Percentiles rank a stretch among this genome's conserved stretches.
Conservation (phyloP, 495 filamentous ascomycete species). For the Haplographium delicatum region DNA sequence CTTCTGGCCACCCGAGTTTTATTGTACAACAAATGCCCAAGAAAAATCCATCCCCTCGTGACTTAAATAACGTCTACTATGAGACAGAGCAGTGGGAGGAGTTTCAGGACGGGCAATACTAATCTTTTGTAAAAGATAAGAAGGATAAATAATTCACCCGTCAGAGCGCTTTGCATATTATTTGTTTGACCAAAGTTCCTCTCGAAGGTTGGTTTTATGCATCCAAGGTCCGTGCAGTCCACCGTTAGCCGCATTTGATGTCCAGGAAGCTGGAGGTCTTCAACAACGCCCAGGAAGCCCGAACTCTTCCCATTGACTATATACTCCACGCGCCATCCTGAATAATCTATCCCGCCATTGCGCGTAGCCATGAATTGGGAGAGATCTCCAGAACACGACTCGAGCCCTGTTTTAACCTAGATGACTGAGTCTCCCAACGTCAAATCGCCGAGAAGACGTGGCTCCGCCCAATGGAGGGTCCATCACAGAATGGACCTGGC, state of each 20-base stretch:
- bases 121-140: no score
- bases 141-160: no score
- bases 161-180: not conserved
- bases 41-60: no score
- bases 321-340: not conserved
- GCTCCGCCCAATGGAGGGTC: constrained; percentile 28
- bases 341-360: not conserved
- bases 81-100: no score
- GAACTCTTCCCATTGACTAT: not conserved
- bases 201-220: not conserved
- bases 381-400: not conserved
- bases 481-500: constrained; percentile 26
- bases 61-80: no score
- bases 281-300: no score
- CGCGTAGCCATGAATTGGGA: constrained; percentile 11
- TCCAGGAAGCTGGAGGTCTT: constrained; percentile 8
- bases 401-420: constrained; percentile 1
- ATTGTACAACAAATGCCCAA: no score
- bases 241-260: constrained; percentile 13
- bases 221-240: constrained; percentile 6
- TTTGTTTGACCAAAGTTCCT: constrained; percentile 3
- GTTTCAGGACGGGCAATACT: no score
- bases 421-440: constrained; percentile 10
- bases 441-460: constrained; percentile 19
- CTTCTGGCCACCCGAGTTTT: no score